Percentiles rank a stretch among this genome's conserved stretches.
These are phyloP conservation scores for Endocalyx cinctus DNA, from an alignment of 2,329 filamentous ascomycete genomes.

Conservation along the genomic window DNA sequence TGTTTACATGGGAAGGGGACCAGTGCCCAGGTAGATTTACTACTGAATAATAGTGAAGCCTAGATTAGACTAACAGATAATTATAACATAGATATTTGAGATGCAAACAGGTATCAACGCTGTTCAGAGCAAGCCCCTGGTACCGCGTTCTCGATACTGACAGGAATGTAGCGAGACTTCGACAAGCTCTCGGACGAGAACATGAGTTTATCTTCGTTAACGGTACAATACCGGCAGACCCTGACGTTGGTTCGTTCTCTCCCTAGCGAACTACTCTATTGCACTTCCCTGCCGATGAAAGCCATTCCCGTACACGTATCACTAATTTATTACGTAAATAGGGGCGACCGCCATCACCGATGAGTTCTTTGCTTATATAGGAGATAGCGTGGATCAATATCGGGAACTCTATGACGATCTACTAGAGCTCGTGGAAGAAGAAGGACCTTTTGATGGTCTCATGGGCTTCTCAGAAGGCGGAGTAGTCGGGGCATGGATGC, in stretches of 20 bases:
- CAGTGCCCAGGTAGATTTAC: slow-evolving; percentile 16
- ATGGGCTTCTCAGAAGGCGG: slow-evolving; percentile 29
- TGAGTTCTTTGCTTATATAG: slow-evolving; percentile 19
- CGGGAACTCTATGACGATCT: slow-evolving; percentile 19
- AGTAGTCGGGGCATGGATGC: slow-evolving; percentile 25
- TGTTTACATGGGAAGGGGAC: slow-evolving; percentile 20
- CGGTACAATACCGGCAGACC: slow-evolving; percentile 18
- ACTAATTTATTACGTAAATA: slow-evolving; percentile 4
- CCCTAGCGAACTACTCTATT: background rate
- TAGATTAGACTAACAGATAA: background rate
- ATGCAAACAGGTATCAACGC: slow-evolving; percentile 20
- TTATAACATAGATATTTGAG: slow-evolving; percentile 21
- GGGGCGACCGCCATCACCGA: slow-evolving; percentile 17
- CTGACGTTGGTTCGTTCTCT: slow-evolving; percentile 15
- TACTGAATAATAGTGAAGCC: background rate
- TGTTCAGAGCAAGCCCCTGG: background rate
- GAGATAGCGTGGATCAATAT: slow-evolving; percentile 14
- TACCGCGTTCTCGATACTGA: background rate
- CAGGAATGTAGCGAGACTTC: slow-evolving; percentile 16
- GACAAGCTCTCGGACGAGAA: slow-evolving; percentile 18
- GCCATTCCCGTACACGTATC: background rate
- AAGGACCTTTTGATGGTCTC: slow-evolving; percentile 25
- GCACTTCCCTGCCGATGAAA: background rate
- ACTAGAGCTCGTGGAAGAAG: slow-evolving; percentile 16
- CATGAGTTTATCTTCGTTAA: slow-evolving; percentile 22